A percentile compares a stretch with the other conserved stretches of the same genome.
Conservation (phyloP, 352 stramenopile genomes). For the Globisporangium cederbergense region DNA sequence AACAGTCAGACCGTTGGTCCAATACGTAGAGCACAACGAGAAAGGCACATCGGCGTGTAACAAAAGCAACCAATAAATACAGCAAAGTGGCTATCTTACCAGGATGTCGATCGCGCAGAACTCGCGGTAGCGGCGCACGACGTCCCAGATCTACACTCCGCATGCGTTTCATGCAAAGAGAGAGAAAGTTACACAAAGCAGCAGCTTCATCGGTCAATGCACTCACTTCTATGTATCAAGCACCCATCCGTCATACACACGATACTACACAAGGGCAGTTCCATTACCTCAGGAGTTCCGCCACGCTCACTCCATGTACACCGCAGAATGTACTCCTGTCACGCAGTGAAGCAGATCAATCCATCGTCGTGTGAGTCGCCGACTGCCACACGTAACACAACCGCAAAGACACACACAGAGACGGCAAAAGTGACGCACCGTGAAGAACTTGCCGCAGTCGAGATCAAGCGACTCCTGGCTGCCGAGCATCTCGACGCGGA, state of each 20-base stretch:
- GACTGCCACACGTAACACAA: not conserved
- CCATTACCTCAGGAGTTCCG: conserved; percentile 37
- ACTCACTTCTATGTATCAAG: not conserved
- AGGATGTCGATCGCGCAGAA: conserved; percentile 86
- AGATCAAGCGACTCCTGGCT: conserved; percentile 82
- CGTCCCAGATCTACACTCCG: conserved; percentile 67
- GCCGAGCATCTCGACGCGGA: conserved; percentile 40
- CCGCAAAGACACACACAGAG: not conserved
- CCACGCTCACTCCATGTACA: conserved; percentile 67
- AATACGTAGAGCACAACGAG: not conserved
- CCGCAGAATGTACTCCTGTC: conserved; percentile 81
- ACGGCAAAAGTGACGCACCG: conserved; percentile 26
- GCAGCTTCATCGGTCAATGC: not conserved
- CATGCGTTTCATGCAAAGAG: not conserved
- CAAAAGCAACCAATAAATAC: not conserved
- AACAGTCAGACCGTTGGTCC: not conserved
- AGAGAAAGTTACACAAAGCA: not conserved
- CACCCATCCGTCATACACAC: not conserved
- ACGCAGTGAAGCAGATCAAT: conserved; percentile 1
- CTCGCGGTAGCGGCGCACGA: conserved; percentile 79
- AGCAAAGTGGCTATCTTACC: conserved; percentile 24
- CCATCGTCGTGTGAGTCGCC: not conserved
- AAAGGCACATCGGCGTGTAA: too few relatives aligned
- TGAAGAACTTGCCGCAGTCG: conserved; percentile 86
- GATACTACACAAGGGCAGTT: not conserved